Percentiles rank a stretch among this genome's conserved stretches.
Conservation (phyloP, 2,329 filamentous ascomycete genomes). For the Fusarium illudens region DNA sequence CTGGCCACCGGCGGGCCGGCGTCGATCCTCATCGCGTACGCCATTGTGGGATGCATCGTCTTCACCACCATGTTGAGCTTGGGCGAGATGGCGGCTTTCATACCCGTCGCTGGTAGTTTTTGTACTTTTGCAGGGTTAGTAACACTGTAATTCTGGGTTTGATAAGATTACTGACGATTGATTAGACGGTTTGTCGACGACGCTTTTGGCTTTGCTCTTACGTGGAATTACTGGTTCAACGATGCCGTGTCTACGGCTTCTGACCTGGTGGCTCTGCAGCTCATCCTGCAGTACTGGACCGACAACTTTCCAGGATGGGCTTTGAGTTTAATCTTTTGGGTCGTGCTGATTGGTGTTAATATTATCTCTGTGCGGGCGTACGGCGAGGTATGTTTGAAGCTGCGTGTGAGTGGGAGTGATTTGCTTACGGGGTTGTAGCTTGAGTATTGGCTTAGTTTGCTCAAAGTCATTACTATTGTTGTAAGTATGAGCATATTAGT, state of each 20-base stretch:
- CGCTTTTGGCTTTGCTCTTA: slow-evolving; percentile 62
- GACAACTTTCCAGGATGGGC: slow-evolving; percentile 70
- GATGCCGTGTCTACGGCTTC: slow-evolving; percentile 64
- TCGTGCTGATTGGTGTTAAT: slow-evolving; percentile 58
- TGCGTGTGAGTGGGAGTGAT: no score
- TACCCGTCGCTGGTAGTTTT: slow-evolving; percentile 62
- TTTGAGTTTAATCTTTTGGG: slow-evolving; percentile 68
- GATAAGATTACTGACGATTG: background rate
- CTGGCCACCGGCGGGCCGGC: slow-evolving; percentile 68
- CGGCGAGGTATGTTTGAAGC: slow-evolving; percentile 42
- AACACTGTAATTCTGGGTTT: slow-evolving; percentile 53
- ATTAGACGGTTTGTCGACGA: slow-evolving; percentile 59
- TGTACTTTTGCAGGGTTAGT: slow-evolving; percentile 56
- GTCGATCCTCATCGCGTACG: slow-evolving; percentile 65
- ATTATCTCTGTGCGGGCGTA: slow-evolving; percentile 48
- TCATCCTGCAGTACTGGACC: slow-evolving; percentile 69
- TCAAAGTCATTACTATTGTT: slow-evolving; percentile 63
- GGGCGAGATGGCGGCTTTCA: slow-evolving; percentile 68
- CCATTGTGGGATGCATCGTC: slow-evolving; percentile 65
- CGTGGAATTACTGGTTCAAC: slow-evolving; percentile 73
- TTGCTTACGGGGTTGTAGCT: slow-evolving; percentile 53
- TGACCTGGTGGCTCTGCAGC: slow-evolving; percentile 62
- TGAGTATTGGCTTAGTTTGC: slow-evolving; percentile 64
- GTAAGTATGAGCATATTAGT: no score
- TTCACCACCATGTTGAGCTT: slow-evolving; percentile 67